Conservation (phyloP, 805 yeast species). For the Monosporozyma siamensis region DNA sequence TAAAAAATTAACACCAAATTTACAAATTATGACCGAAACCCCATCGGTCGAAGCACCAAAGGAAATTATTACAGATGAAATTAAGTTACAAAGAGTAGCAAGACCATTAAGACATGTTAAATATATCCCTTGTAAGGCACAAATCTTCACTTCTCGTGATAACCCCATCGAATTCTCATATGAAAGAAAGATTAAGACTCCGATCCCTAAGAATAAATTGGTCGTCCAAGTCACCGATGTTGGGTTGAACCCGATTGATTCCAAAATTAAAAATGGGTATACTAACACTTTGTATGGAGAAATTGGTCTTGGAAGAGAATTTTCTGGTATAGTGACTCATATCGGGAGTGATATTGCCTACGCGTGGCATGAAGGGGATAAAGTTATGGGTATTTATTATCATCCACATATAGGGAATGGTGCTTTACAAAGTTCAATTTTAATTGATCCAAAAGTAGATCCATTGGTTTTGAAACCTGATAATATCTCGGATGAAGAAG, state of each 20-base stretch:
- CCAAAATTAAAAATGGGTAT: slow-evolving; percentile 50
- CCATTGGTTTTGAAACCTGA: slow-evolving; percentile 39
- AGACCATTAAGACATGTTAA: slow-evolving; percentile 45
- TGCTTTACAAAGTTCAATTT: slow-evolving; percentile 46
- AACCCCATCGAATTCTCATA: slow-evolving; percentile 39
- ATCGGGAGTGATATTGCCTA: slow-evolving; percentile 40
- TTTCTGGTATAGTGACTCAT: slow-evolving; percentile 47
- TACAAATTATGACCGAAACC: slow-evolving; percentile 3
- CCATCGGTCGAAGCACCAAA: slow-evolving; percentile 13
- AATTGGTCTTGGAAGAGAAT: slow-evolving; percentile 65
- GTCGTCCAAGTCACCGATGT: slow-evolving; percentile 52
- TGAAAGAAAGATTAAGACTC: slow-evolving; percentile 42
- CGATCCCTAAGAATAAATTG: slow-evolving; percentile 39
- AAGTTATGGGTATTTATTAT: slow-evolving; percentile 52
- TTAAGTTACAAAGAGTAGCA: slow-evolving; percentile 31
- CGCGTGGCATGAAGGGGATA: slow-evolving; percentile 46
- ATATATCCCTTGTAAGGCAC: slow-evolving; percentile 41
- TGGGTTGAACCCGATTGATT: slow-evolving; percentile 58
- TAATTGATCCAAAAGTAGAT: slow-evolving; percentile 46
- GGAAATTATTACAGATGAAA: slow-evolving; percentile 16
- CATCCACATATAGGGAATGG: slow-evolving; percentile 47
- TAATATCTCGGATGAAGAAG: slow-evolving; percentile 40
- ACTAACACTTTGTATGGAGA: slow-evolving; percentile 41
- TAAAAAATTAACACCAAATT: slow-evolving; percentile 2
- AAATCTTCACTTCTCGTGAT: slow-evolving; percentile 33